Evolutionary conservation across 139 green algal species (phyloP).

Genomic region (Micractinium conductrix): DNA sequence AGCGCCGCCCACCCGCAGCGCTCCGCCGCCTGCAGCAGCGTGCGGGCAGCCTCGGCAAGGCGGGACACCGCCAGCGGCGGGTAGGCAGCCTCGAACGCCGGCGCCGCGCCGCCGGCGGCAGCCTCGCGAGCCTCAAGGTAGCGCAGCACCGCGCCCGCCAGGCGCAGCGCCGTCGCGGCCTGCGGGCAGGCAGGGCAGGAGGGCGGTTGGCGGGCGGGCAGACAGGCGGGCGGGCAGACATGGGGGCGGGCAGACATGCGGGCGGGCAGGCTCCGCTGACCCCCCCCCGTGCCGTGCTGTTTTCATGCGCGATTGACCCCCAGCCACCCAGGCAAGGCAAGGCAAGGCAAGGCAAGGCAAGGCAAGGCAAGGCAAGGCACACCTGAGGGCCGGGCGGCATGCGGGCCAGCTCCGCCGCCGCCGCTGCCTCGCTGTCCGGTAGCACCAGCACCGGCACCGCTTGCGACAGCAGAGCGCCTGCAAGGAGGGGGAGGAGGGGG

Average conservation of each 20-base stretch:
- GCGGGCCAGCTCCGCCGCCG: background rate
- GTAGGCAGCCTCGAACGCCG: background rate
- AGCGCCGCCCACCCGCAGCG: background rate
- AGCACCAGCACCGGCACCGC: conserved; percentile 22
- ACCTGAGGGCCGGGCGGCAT: too few relatives aligned
- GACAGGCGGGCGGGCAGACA: too few relatives aligned
- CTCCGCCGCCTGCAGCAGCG: background rate
- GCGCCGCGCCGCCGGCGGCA: background rate
- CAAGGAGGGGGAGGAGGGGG: background rate
- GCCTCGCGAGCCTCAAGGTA: background rate
- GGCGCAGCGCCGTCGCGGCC: background rate
- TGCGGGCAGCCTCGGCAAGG: background rate
- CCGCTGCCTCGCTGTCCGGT: background rate
- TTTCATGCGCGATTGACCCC: too few relatives aligned
- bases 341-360: too few relatives aligned
- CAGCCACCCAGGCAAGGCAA: too few relatives aligned
- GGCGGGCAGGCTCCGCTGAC: too few relatives aligned
- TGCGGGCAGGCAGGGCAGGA: background rate
- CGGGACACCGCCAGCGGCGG: conserved; percentile 12
- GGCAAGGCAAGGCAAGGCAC: too few relatives aligned
- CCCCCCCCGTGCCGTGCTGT: too few relatives aligned
- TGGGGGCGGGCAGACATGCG: too few relatives aligned
- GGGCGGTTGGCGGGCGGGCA: too few relatives aligned
- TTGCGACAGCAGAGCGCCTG: conserved; percentile 8
- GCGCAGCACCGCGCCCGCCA: background rate